These are phyloP conservation scores for Termitomyces sp. DNA, from an alignment of 1,284 basidiomycete species.

Conservation along the genomic window DNA sequence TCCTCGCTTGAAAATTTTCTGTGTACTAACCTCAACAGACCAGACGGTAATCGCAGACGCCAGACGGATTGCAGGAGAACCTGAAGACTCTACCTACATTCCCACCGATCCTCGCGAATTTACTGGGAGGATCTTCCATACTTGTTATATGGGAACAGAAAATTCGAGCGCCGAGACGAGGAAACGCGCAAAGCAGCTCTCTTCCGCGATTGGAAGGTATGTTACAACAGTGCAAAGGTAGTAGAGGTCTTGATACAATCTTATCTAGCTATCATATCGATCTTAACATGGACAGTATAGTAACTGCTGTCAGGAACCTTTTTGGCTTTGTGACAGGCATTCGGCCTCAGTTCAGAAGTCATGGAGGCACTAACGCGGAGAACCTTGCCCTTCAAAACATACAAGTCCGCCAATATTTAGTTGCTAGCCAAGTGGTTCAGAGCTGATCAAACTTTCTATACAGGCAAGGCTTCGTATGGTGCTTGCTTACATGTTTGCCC, in stretches of 20 bases:
- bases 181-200: constrained; percentile 79
- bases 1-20: neutral
- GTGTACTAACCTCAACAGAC: constrained; percentile 40
- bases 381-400: constrained; percentile 98
- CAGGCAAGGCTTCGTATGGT: constrained; percentile 93
- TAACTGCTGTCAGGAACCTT: constrained; percentile 78
- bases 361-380: constrained; percentile 85
- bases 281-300: constrained; percentile 93
- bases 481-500: constrained; percentile 95
- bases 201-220: constrained; percentile 85
- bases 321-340: constrained; percentile 82
- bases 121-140: constrained; percentile 86
- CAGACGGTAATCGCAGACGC: constrained; percentile 89
- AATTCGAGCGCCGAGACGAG: constrained; percentile 90
- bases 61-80: constrained; percentile 81
- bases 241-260: neutral
- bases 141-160: constrained; percentile 99
- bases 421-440: no score
- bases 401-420: constrained; percentile 46
- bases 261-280: constrained; percentile 81
- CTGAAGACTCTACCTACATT: constrained; percentile 73
- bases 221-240: constrained; percentile 13
- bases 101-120: constrained; percentile 88
- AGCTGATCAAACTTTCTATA: neutral
- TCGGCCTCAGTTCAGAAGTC: constrained; percentile 81